These are phyloP conservation scores for Blastobotrys apis DNA, from an alignment of 1,139 yeast species.

Conservation along the genomic window DNA sequence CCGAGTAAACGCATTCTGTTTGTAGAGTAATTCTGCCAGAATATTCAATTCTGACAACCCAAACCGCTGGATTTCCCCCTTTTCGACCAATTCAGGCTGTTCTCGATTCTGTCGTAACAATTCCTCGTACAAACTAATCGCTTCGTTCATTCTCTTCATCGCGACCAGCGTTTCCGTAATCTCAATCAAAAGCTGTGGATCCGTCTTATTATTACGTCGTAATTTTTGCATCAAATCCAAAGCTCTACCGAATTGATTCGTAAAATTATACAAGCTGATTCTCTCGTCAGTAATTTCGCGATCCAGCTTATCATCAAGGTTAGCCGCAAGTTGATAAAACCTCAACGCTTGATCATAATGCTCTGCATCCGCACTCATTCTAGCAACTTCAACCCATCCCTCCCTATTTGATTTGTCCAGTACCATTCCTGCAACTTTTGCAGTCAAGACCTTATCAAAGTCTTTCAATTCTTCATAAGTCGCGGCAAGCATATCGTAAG, in stretches of 20 bases:
- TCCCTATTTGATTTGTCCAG: constrained; percentile 70
- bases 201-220: constrained; percentile 56
- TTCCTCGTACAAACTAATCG: constrained; percentile 65
- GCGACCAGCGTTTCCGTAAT: constrained; percentile 75
- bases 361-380: constrained; percentile 65
- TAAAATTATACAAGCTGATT: constrained; percentile 52
- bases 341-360: constrained; percentile 76
- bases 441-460: constrained; percentile 66
- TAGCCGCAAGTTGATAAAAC: constrained; percentile 48
- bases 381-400: constrained; percentile 84
- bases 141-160: constrained; percentile 73
- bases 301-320: constrained; percentile 15
- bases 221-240: constrained; percentile 67
- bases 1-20: constrained; percentile 57
- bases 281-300: constrained; percentile 21
- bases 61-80: constrained; percentile 39
- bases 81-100: constrained; percentile 1
- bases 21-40: constrained; percentile 69
- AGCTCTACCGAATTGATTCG: constrained; percentile 65
- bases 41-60: constrained; percentile 89
- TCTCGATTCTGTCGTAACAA: constrained; percentile 25
- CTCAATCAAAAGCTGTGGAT: constrained; percentile 60
- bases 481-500: constrained; percentile 82
- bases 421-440: constrained; percentile 83
- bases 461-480: constrained; percentile 69